phyloP scores from a whole-genome alignment of 2,329 filamentous ascomycete genomes.

The Penicillium sp. region DNA sequence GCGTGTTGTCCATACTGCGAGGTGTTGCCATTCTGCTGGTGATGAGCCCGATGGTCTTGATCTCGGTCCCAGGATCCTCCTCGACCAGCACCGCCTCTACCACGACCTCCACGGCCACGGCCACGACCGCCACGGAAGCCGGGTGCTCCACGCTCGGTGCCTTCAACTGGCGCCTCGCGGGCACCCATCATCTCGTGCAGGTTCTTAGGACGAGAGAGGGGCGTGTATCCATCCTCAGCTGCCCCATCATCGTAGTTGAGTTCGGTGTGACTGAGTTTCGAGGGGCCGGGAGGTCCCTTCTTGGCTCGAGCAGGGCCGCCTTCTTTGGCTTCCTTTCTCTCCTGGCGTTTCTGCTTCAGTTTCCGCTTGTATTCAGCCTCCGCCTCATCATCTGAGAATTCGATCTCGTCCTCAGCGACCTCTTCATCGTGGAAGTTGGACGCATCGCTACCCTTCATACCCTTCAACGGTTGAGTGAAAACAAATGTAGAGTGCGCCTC shows the following conservation, averaged over 20 bases:
- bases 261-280: constrained; percentile 44
- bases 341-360: constrained; percentile 66
- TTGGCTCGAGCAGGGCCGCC: constrained; percentile 43
- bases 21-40: constrained; percentile 32
- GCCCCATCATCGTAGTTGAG: constrained; percentile 69
- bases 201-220: constrained; percentile 67
- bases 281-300: constrained; percentile 39
- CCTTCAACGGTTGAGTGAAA: constrained; percentile 79
- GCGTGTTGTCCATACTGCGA: constrained; percentile 20
- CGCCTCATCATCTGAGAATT: constrained; percentile 96
- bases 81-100: constrained; percentile 33
- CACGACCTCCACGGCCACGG: constrained; percentile 43
- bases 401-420: constrained; percentile 78
- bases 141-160: constrained; percentile 34
- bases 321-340: constrained; percentile 53
- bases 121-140: constrained; percentile 51
- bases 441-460: constrained; percentile 84
- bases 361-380: constrained; percentile 78
- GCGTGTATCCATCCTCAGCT: constrained; percentile 62
- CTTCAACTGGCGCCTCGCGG: constrained; percentile 40
- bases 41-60: constrained; percentile 32
- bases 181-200: constrained; percentile 55
- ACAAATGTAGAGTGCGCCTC: constrained; percentile 77
- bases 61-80: constrained; percentile 32
- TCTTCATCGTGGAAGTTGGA: constrained; percentile 96